Base-by-base conservation (phyloP, 2,329 filamentous ascomycete species). In the Lecanicillium sp. region DNA sequence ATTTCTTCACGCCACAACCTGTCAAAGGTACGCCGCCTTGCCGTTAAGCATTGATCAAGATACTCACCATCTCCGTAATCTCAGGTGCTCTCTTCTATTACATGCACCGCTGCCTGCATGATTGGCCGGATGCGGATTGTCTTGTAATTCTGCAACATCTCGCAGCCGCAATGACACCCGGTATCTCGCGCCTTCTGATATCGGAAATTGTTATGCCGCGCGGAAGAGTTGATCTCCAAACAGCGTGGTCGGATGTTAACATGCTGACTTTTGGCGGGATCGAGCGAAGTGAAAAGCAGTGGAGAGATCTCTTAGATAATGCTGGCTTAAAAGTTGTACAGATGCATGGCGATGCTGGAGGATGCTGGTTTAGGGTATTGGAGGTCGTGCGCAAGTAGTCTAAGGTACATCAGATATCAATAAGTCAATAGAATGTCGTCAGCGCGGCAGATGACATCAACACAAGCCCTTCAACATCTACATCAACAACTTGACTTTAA, bases 291-390 rank as follows among this genome's bases (percentile, higher is more conserved):
- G 29, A 31, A 31, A 17, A 31, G 29, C 29, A 31, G 29, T 31
- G 29, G 29, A 31, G 15, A 31, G 15, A 31, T 14, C 29, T 31
- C 15, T 13, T 31, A 31, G 29, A 31, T 17, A 14, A 13, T 17
- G 29, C 29, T 31, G 29, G 29, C 15, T 31, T 31, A 31, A n/a
- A 31, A 31, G n/a, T 31, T 31, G n/a, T 31, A 31, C 29, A 31
- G 6, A 13, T 31, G 29, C 29, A 31, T 31, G 29, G 29, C 29
- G 29, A 31, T 6, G 29, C 6, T 17, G 29, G 29, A 14, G 29
- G 29, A 31, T 31, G 29, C n/a, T 31, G 29, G 29, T 31, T 31
- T 31, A 31, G 29, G 15, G 29, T 31, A 31, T 31, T 31, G 29
- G 29, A 31, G 29, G 15, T 31, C 15, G 29, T 31, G 29, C 29